Base-by-base conservation (phyloP, 2,329 filamentous ascomycete genomes). In the Fusarium clavum region DNA sequence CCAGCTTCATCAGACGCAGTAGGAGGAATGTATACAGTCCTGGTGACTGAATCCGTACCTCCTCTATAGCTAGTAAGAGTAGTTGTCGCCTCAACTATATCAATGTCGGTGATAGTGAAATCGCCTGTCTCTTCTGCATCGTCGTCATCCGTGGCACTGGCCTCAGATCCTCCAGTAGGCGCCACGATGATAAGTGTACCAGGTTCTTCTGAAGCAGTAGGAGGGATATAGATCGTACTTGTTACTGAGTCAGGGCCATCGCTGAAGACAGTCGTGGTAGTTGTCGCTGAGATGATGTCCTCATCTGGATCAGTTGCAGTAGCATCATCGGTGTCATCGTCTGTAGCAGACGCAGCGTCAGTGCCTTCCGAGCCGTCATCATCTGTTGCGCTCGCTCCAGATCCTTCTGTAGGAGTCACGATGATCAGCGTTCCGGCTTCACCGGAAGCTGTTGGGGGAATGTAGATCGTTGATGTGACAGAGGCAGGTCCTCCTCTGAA, bases 371-470 rank as follows among this genome's bases (percentile, higher is more conserved):
- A 24, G 4, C 20, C 44, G 18, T 20, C 16, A 18, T 32, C 11
- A 4, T 5, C 13, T 3, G 56, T 56, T 2, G 12, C 6, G n/a
- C 22, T 54, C 2, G 55, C 10, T 20, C 9, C 43, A 38, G 38
- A 16, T 0, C n/a, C 24, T 10, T 3, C 11, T 3, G 24, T 45
- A 3, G 57, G 57, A 1, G 43, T 61, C 13, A 40, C 16, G 7
- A 67, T 63, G 5, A 57, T 5, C 2, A 67, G 18, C 1, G 64
- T 69, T 1, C 58, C 65, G 6, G 64, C 27, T 2, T 68, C 40
- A 0, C 49, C 64, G 1, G 53, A 47, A 3, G 29, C 49, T 5
- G 51, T 44, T 0, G 62, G 54, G 4, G 56, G 62, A 5, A 61
- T 38, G 0, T 67, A 67, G 1, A 56, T 5, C 3, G 64, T 67